Base-by-base conservation (phyloP, 192 early-diverging fungal species). In the Oehlia diaphana region DNA sequence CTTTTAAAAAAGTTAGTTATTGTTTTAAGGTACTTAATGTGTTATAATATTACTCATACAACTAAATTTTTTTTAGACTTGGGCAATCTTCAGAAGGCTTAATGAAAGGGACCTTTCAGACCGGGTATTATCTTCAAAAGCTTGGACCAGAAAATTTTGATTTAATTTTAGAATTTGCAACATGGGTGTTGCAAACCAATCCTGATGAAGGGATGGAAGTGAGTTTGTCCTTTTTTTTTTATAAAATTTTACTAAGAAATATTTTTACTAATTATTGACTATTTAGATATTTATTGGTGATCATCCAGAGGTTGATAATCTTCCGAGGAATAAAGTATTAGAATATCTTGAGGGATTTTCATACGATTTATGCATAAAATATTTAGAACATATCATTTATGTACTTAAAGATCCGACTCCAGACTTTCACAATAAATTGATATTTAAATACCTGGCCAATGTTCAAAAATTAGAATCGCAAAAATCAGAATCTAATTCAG, bases 321-420 rank as follows among this genome's bases (percentile, higher is more conserved):
- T 93, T 50, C 91, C 92, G 42, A 86, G 92, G 35, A 78, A 85
- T 61, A 87, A 84, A 10, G 87, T 94, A 33, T 83, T 93, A 19
- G 72, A 87, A 2, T 94, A 93, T 83, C 82, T 98, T 74, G 92
- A 92, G 64, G 80, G 86, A 16, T 82, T 92, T 14, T 92, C 92
- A 13, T 69, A 87, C n/a, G 82, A 87, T 69, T 86, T 95, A 8
- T 92, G 88, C 31, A 87, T 93, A 8, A 85, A 87, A 81, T 98
- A 97, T 81, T 83, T 97, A 72, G 89, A 93, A 81, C 90, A 96
- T 79, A 87, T 97, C 33, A 93, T 98, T 75, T 86, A 90, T 42
- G 87, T 90, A 50, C 87, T 93, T 73, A 71, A 82, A 4, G 95
- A 96, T 74, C 74, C 87, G 75, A 87, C 89, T 9, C 87, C 93